Percentiles rank a stretch among this genome's conserved stretches.
phyloP scores from a whole-genome alignment of 1,284 basidiomycete genomes.

The Tranzscheliella williamsii region DNA sequence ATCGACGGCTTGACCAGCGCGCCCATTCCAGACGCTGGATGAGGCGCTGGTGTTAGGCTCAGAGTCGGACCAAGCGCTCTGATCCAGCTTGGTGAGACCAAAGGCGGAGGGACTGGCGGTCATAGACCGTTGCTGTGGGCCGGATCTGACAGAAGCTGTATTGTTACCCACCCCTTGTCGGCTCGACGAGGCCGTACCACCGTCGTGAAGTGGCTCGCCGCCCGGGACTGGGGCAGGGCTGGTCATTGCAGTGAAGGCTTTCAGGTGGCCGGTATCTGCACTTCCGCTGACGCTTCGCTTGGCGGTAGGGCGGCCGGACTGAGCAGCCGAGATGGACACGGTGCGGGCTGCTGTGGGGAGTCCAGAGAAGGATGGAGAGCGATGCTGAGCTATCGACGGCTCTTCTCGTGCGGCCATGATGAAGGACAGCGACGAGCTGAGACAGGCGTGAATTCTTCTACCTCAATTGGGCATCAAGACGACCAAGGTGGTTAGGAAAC shows the following conservation, averaged over 20 bases:
- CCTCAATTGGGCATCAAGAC: no score
- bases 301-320: constrained; percentile 1
- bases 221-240: background rate
- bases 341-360: background rate
- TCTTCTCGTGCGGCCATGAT: constrained; percentile 12
- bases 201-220: background rate
- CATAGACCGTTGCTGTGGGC: constrained; percentile 5
- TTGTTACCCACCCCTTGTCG: no score
- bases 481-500: no score
- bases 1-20: constrained; percentile 21
- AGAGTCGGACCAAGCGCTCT: constrained; percentile 26
- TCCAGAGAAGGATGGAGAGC: constrained; percentile 17
- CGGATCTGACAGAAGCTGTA: background rate
- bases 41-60: constrained; percentile 10
- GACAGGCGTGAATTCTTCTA: no score
- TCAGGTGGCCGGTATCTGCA: constrained; percentile 1
- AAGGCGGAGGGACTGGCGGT: constrained; percentile 3
- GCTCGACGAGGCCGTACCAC: no score
- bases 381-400: constrained; percentile 7
- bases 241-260: constrained; percentile 5
- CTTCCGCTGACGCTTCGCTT: constrained; percentile 26
- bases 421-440: no score
- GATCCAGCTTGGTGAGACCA: constrained; percentile 23
- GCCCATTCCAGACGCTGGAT: constrained; percentile 37
- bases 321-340: background rate